Evolutionary conservation across 345 rosid species (phyloP), one percentile per base, ranked within the genome.

Genomic region (Turritis glabra): DNA sequence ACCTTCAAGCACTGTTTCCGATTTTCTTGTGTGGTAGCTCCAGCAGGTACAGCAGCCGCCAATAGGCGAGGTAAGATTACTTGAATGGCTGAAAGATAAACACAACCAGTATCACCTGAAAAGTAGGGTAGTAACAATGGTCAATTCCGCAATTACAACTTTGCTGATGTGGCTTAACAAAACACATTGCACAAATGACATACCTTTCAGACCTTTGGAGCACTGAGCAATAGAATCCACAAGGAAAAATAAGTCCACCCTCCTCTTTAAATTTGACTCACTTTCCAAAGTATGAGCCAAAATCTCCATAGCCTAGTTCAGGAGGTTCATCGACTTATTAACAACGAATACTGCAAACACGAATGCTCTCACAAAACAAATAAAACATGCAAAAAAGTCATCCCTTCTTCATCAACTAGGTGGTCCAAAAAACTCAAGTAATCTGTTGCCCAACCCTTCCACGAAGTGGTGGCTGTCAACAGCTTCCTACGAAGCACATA

Each of bases 221-320:
- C 91, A 90, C 73, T 92, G 99, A 70, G 88, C 81, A 74, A 95
- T 90, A 46, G 99, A 95, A 87, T 95, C 99, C 68, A 95, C 94
- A 57, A 92, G 98, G 78, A 95, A 95, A 82, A 95, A 90, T 75
- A 95, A 76, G 78, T 95, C 99, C 38, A 95, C 94, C 77, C 91
- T 88, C 84, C 82, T 84, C 69, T 84, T 84, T 48, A 95, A 80
- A 81, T 85, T 92, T 67, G 97, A 79, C 74, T 92, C 99, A 19
- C 79, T 71, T 77, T 95, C 99, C 89, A 95, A 80, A 69, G 55
- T 80, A 74, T 76, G 91, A 46, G 85, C 87, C 44, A 95, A 64
- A 71, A 85, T 81, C 67, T 92, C 98, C 77, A 92, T 79, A 37
- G 84, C 97, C 99, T 94, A 60, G 22, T 37, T 48, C 37, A 56